These are phyloP conservation scores for Pinus taeda DNA, from an alignment of 75 land plant genomes.

Conservation along the genomic window DNA sequence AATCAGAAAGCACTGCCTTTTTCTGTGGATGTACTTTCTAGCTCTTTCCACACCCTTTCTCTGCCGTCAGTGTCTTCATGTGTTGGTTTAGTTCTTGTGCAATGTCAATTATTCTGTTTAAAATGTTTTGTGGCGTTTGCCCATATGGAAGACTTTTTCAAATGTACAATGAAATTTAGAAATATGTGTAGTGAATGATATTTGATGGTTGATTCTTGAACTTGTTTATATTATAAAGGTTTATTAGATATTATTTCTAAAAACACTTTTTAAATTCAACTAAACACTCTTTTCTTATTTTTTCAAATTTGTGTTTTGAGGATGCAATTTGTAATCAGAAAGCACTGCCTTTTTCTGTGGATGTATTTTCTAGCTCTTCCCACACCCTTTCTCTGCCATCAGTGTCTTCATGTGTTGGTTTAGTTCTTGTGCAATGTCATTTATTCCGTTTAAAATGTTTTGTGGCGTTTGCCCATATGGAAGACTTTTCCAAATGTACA, in stretches of 20 bases:
- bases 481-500: neutral
- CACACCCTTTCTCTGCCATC: neutral
- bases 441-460: too few species aligned
- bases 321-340: neutral
- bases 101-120: neutral
- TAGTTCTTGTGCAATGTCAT: neutral
- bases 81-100: neutral
- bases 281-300: neutral
- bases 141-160: neutral
- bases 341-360: neutral
- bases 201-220: neutral
- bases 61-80: neutral
- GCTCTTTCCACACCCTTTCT: neutral
- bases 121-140: neutral
- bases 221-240: too few species aligned
- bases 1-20: neutral
- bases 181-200: neutral
- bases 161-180: neutral
- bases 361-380: neutral
- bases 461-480: neutral
- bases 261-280: too few species aligned
- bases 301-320: neutral
- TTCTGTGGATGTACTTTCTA: neutral
- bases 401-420: constrained; percentile 1
- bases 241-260: too few species aligned